Evolutionary conservation across 1,284 basidiomycete genomes (phyloP), one percentile per base, ranked within the genome.

Genomic region (Gymnopus androsaceus): DNA sequence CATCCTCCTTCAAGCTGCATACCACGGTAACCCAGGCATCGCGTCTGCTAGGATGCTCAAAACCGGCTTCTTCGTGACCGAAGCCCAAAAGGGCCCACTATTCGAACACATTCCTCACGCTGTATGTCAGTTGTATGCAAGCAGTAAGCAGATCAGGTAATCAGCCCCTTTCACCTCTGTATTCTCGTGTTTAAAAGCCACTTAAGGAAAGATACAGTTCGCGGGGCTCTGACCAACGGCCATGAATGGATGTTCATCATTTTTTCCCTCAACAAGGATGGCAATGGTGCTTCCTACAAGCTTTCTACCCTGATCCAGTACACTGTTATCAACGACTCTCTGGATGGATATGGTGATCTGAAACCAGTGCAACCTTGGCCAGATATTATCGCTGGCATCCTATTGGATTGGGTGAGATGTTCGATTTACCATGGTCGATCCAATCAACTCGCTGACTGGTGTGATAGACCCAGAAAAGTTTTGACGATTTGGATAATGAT

Each of bases 181-280:
- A 34, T 30, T 54, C 46, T 34, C 25, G 6, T 41, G n/a, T 45
- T 52, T 14, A 4, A 27, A 15, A 27, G 21, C 28, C 38, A 48
- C 37, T 30, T 23, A 34, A 65, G 66, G 40, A 63, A 62, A 55
- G 49, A 55, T 8, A 54, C 65, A 12, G 34, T 66, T 56, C 60
- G 59, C 51, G 63, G 64, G 33, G 60, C 61, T 47, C 28, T 66
- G 40, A 64, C 65, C 42, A 58, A 64, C 56, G 62, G 64, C 15
- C 60, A 57, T 44, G 46, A 60, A 23, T 65, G 62, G 64, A 63
- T 64, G 54, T 66, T 66, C 52, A 50, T 65, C 36, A 50, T 63
- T 40, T 40, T 65, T 44, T 54, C 55, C 48, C 54, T 64, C 57
- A 50, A 63, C 46, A 11, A 53, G 41, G 49, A 62, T 57, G 55